Evolutionary conservation across 1,139 yeast genomes (phyloP), one percentile per base, ranked within the genome.

Genomic region (Nakaseomyces delphensis): DNA sequence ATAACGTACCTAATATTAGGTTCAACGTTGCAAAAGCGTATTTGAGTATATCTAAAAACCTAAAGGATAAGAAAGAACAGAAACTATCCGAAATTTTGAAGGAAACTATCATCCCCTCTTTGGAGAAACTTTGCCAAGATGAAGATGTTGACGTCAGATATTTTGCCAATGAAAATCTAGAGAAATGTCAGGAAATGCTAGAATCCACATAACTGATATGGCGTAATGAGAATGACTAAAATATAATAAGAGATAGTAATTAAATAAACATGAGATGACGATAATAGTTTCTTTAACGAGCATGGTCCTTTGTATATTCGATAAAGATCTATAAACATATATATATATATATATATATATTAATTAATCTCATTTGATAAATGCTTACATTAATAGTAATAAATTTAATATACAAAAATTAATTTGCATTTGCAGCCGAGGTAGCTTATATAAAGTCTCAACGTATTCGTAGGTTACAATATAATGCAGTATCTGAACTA

Each of bases 21-120:
- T 91, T 91, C 69, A 91, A 89, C 63, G 89, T 85, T 50, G 97
- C 98, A 20, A 87, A 85, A 64, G 77, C 95, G 24, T 79, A 83
- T 59, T 71, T 77, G 37, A 70, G 73, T 16, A 68, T 84, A 41
- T 79, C 54, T 74, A 33, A 73, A 76, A 60, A 71, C 74, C 29
- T 70, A 77, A 54, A 57, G 30, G 59, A 58, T 40, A 53, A 40
- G 39, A 37, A 56, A 37, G 45, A 41, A 9, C 44, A 49, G 19
- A 55, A 48, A 30, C 53, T 55, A 42, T 56, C 61, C 28, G 67
- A 68, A 40, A 63, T 80, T 47, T 73, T 84, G 42, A 65, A 70
- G 38, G 65, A 67, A 29, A 73, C 75, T 36, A 74, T 93, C 42
- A 59, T 81, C 43, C 82, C 89, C 36, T 70, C 74, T 39, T 73